phyloP scores from a whole-genome alignment of 31 red algal genomes.

The Odonthalia washingtoniensis region DNA sequence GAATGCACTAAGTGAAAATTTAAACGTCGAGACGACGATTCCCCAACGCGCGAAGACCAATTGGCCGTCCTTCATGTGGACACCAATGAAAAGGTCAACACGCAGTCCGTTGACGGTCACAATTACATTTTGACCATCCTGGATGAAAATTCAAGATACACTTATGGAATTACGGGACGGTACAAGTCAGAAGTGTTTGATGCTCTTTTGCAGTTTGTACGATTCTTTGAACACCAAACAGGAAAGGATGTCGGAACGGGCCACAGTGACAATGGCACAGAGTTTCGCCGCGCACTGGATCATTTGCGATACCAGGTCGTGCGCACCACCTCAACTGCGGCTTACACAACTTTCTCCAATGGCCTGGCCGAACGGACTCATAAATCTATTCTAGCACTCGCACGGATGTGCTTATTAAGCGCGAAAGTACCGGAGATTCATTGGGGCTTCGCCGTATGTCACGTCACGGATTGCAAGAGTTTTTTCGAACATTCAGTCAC shows the following conservation, averaged over 20 bases:
- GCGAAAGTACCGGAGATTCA: slow-evolving; percentile 14
- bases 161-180: background rate
- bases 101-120: background rate
- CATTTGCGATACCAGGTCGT: background rate
- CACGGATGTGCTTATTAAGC: slow-evolving; percentile 12
- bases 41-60: background rate
- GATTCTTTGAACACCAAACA: slow-evolving; percentile 43
- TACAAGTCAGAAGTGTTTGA: slow-evolving; percentile 37
- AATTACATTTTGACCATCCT: slow-evolving; percentile 35
- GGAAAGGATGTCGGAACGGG: background rate
- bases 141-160: slow-evolving; percentile 32
- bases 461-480: slow-evolving; percentile 44
- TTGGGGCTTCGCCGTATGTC: slow-evolving; percentile 31
- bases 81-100: slow-evolving; percentile 25
- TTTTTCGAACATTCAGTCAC: slow-evolving; percentile 19
- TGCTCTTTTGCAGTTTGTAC: slow-evolving; percentile 7
- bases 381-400: slow-evolving; percentile 2
- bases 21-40: background rate
- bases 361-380: slow-evolving; percentile 53
- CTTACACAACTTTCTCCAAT: slow-evolving; percentile 57
- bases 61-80: slow-evolving; percentile 29
- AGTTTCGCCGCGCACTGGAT: slow-evolving; percentile 5
- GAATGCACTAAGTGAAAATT: slow-evolving; percentile 36
- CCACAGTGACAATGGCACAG: slow-evolving; percentile 30
- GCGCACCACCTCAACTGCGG: background rate